Evolutionary conservation across 2,329 filamentous ascomycete genomes (phyloP), one percentile per base, ranked within the genome.

Genomic region (Rhynchosporium agropyri): DNA sequence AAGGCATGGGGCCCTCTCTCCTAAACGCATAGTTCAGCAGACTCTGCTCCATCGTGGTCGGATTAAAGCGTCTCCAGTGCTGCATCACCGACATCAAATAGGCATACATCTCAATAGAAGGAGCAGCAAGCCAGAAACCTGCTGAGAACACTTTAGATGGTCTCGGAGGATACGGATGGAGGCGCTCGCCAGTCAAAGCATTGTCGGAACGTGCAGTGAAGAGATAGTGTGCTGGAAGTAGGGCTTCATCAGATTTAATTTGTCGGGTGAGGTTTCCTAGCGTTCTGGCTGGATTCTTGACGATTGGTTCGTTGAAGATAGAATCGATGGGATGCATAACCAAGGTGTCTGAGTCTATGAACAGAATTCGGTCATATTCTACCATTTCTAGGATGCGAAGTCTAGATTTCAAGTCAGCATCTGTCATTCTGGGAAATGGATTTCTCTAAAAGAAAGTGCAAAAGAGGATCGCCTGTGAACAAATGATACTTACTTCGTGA

Each of bases 11-110:
- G 0, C 77, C 78, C 5, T 73, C 71, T 5, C 74, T 64, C 20
- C 77, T 71, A 65, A 77, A 77, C 1, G 76, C 78, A 65, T 80
- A 79, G 65, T 79, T 79, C 10, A 79, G 67, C 38, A 80, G 68
- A 60, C 75, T 76, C 67, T 80, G 78, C 66, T 79, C 78, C 72
- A 76, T 76, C 3, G 73, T 74, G 49, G 71, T 68, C 0, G 76
- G 72, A 55, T 77, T 68, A 63, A 79, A 79, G 10, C 77, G 74
- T 56, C 73, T 67, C 45, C 72, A 72, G 49, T 75, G 70, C 38
- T 64, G 61, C 66, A 76, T 75, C 49, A 79, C 70, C 26, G 68
- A 71, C 63, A 77, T 67, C 8, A 78, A 71, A 61, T 78, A 76
- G 4, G 73, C 63, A 65, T 75, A 79, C 15, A 80, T 67, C 61